Percentiles rank a stretch among this genome's conserved stretches.
Evolutionary conservation across 169 alveolate species (phyloP).

Genomic region (Plasmodium gallinaceum): DNA sequence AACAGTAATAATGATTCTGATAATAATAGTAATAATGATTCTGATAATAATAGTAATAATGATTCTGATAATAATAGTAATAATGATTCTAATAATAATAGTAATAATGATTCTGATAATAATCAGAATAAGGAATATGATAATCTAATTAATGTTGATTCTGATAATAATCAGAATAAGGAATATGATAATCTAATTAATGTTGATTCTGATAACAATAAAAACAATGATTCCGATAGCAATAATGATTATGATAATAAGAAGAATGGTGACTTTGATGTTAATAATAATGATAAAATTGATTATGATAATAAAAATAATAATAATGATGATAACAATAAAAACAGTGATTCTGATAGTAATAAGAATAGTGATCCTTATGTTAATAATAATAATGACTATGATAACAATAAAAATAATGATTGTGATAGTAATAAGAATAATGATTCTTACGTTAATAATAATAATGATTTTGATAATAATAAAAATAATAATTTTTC

Average conservation of each 20-base stretch:
- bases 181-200: not conserved
- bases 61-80: not conserved
- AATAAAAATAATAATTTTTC: not conserved
- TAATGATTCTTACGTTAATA: not conserved
- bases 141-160: not conserved
- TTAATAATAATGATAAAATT: not conserved
- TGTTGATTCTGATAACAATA: not conserved
- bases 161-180: not conserved
- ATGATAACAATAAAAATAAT: conserved; percentile 2
- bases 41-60: not conserved
- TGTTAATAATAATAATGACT: not conserved
- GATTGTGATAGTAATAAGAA: not conserved
- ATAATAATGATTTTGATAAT: not conserved
- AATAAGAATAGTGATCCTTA: not conserved
- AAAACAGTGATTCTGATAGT: not conserved
- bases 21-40: not conserved
- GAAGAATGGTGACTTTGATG: not conserved
- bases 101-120: not conserved
- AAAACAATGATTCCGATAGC: not conserved
- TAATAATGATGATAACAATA: not conserved
- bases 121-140: not conserved
- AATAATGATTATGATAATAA: not conserved
- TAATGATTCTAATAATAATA: not conserved
- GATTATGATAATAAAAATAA: not conserved
- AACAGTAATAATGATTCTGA: not conserved